A percentile compares a stretch with the other conserved stretches of the same genome.
phyloP scores from a whole-genome alignment of 192 early-diverging fungal genomes.

The Diversispora eburnea region DNA sequence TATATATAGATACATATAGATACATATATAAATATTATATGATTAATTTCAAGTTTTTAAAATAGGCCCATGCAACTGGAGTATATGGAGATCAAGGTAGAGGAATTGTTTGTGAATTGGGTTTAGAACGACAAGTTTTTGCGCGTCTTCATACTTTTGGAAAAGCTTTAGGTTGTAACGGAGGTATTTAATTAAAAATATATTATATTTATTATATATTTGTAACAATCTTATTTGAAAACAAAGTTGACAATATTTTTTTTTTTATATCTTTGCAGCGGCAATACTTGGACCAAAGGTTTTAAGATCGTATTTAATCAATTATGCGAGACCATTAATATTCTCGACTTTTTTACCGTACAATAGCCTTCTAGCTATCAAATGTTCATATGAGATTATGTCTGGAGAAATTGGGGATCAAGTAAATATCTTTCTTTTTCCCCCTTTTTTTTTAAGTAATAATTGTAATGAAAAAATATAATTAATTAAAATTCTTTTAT shows the following conservation, averaged over 20 bases:
- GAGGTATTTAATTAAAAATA: constrained; percentile 47
- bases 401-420: constrained; percentile 46
- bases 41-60: constrained; percentile 7
- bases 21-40: not conserved
- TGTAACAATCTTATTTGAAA: not conserved
- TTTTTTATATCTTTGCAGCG: constrained; percentile 42
- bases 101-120: constrained; percentile 62
- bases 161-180: constrained; percentile 75
- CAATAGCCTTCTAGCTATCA: constrained; percentile 62
- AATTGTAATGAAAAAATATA: not conserved
- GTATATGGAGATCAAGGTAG: constrained; percentile 64
- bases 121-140: constrained; percentile 63
- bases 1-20: not conserved
- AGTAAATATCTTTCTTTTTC: constrained; percentile 31
- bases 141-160: constrained; percentile 81
- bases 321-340: constrained; percentile 77
- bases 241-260: not conserved
- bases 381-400: constrained; percentile 62
- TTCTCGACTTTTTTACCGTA: constrained; percentile 75
- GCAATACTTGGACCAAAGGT: constrained; percentile 61
- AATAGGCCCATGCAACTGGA: constrained; percentile 76
- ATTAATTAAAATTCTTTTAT: constrained; percentile 22
- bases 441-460: not conserved
- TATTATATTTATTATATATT: not conserved
- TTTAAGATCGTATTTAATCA: constrained; percentile 69